Evolutionary conservation across 768 basidiomycete genomes (phyloP), one percentile per base, ranked within the genome.

Genomic region (Mrakia hoshinonis): DNA sequence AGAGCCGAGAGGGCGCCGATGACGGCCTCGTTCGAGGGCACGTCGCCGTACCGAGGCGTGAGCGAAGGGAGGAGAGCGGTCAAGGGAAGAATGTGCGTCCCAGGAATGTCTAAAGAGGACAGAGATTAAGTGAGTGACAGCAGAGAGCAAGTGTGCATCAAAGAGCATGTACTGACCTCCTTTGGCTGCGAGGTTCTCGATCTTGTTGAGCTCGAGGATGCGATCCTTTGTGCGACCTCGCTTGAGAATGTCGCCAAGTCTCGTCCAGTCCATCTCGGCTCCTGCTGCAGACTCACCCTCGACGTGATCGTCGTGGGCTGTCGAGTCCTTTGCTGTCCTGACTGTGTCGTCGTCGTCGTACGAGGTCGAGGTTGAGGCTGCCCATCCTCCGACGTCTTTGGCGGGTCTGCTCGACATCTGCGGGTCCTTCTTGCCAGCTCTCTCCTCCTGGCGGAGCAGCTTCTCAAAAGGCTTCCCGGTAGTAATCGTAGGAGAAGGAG

Each of bases 1-100:
- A 80, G 68, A 2, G 69, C 73, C 39, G 69, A 69, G 1, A 80
- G 73, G n/a, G 76, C 72, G 4, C 38, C 52, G 22, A 77, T 74
- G 29, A 78, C 70, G 13, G 73, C 73, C 22, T 78, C 76, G 1
- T 75, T 73, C 11, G 77, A 75, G 10, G 75, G 69, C 15, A 73
- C 61, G 13, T 75, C 70, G 13, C 72, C 54, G n/a, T 76, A 67
- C 11, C 75, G 64, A 12, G 75, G 67, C 7, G 78, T 43, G 31
- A 70, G 61, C 10, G 73, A 47, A 36, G 76, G 72, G 2, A 78
- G 67, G 11, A 72, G 39, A 6, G 70, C 54, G 15, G 76, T 58
- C 22, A 79, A 36, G 9, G 74, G 69, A 3, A 76, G 74, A 1
- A 75, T 68, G 48, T 78, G 74, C 1, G 63, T 61, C 0, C 71